Evolutionary conservation across 108 stramenopile species (phyloP).

Genomic region (Fragilaria radians): DNA sequence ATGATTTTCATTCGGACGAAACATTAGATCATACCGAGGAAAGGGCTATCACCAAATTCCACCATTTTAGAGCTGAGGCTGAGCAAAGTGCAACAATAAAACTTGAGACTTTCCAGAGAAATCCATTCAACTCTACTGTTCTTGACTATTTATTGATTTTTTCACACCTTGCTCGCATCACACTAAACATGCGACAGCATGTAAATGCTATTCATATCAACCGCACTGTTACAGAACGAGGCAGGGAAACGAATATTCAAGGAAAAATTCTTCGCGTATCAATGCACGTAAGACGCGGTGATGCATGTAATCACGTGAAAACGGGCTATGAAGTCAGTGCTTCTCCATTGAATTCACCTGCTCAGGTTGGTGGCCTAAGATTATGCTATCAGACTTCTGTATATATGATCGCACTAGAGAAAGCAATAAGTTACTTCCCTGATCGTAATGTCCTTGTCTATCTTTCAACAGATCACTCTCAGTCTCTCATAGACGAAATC

Average conservation of each 20-base stretch:
- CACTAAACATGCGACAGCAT: background rate
- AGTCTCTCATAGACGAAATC: slow-evolving; percentile 2
- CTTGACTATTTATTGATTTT: slow-evolving; percentile 8
- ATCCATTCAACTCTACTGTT: background rate
- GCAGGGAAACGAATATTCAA: background rate
- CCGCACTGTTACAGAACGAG: background rate
- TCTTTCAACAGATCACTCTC: slow-evolving; percentile 1
- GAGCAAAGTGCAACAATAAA: slow-evolving; percentile 2
- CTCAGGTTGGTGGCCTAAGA: background rate
- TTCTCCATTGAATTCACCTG: background rate
- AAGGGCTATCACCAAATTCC: background rate
- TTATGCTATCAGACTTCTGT: background rate
- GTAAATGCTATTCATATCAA: background rate
- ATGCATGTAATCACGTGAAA: slow-evolving; percentile 6
- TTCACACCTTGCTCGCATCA: background rate
- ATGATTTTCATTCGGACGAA: background rate
- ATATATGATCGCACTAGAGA: background rate
- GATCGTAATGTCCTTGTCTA: background rate
- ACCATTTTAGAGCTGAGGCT: background rate
- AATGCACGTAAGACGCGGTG: background rate
- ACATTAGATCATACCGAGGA: background rate
- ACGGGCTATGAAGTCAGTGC: slow-evolving; percentile 1
- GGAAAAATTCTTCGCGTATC: background rate
- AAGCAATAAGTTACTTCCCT: background rate
- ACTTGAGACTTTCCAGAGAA: background rate